A percentile compares a stretch with the other conserved stretches of the same genome.
phyloP scores from a whole-genome alignment of 2,329 filamentous ascomycete species.

The Emmonsiellopsis sp. region DNA sequence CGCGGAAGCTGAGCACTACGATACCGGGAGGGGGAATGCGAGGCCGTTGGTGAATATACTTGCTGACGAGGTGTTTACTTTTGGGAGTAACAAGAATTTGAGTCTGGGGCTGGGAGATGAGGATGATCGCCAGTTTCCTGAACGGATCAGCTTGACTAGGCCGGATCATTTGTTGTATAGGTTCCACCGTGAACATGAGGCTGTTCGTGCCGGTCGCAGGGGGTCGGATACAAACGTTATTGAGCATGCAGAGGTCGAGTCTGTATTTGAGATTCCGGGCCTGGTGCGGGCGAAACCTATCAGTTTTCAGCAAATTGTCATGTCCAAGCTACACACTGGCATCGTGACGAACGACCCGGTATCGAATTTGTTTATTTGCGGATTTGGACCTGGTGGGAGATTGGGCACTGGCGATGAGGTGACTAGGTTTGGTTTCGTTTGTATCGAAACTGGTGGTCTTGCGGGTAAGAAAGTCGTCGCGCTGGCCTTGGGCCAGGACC shows the following conservation, averaged over 20 bases:
- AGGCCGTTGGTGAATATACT: conserved; percentile 34
- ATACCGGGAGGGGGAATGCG: conserved; percentile 16
- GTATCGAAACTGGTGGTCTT: conserved; percentile 66
- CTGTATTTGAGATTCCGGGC: conserved; percentile 55
- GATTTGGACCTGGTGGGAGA: conserved; percentile 81
- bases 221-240: conserved; percentile 13
- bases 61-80: conserved; percentile 84
- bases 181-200: conserved; percentile 60
- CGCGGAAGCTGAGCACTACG: conserved; percentile 36
- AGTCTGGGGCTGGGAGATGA: conserved; percentile 91
- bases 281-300: conserved; percentile 64
- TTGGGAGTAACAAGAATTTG: conserved; percentile 93
- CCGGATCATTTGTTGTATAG: conserved; percentile 67
- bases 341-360: conserved; percentile 79
- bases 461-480: conserved; percentile 63
- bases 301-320: conserved; percentile 67
- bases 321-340: conserved; percentile 88
- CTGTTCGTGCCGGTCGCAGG: conserved; percentile 26
- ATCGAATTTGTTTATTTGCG: conserved; percentile 86
- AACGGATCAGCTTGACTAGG: conserved; percentile 66
- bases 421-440: conserved; percentile 76
- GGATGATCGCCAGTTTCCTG: conserved; percentile 87
- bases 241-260: conserved; percentile 20
- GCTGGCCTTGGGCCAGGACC: conserved; percentile 85
- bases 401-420: conserved; percentile 84